phyloP scores from a whole-genome alignment of 768 basidiomycete genomes.

The Lactarius psammicola region DNA sequence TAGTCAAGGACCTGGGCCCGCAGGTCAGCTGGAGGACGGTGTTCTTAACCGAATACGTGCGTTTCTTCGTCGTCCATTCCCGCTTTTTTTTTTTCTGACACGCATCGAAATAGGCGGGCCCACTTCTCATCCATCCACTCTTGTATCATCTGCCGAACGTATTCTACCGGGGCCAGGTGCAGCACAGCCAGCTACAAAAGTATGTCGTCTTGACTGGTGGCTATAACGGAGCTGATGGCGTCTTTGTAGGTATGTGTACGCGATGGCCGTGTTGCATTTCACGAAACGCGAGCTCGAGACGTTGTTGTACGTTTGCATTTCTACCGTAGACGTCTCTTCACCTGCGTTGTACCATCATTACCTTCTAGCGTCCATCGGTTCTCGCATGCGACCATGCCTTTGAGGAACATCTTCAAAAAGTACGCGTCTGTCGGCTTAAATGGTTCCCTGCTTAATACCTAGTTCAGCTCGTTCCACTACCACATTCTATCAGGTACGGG shows the following conservation, averaged over 20 bases:
- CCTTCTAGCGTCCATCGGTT: slow-evolving; percentile 83
- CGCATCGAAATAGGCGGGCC: slow-evolving; percentile 59
- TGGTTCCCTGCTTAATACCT: neutral
- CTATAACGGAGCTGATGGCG: neutral
- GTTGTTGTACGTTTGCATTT: slow-evolving; percentile 58
- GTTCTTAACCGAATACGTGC: slow-evolving; percentile 92
- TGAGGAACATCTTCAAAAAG: slow-evolving; percentile 87
- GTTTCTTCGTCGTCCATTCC: slow-evolving; percentile 35
- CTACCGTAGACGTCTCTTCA: slow-evolving; percentile 2
- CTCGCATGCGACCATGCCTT: slow-evolving; percentile 93
- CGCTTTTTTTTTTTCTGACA: neutral
- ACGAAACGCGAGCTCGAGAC: slow-evolving; percentile 92
- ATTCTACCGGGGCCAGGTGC: slow-evolving; percentile 67
- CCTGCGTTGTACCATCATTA: neutral
- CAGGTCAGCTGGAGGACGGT: slow-evolving; percentile 89
- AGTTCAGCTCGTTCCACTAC: slow-evolving; percentile 82
- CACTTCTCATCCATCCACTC: slow-evolving; percentile 84
- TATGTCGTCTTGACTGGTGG: slow-evolving; percentile 36
- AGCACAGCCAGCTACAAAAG: slow-evolving; percentile 78
- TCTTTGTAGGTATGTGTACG: slow-evolving; percentile 57
- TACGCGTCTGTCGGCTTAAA: slow-evolving; percentile 37
- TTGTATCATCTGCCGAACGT: slow-evolving; percentile 69
- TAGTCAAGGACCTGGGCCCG: slow-evolving; percentile 86
- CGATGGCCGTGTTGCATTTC: slow-evolving; percentile 82
- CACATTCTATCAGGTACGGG: slow-evolving; percentile 66